phyloP scores from a whole-genome alignment of 2,329 filamentous ascomycete species.

The Lecanicillium sp. region DNA sequence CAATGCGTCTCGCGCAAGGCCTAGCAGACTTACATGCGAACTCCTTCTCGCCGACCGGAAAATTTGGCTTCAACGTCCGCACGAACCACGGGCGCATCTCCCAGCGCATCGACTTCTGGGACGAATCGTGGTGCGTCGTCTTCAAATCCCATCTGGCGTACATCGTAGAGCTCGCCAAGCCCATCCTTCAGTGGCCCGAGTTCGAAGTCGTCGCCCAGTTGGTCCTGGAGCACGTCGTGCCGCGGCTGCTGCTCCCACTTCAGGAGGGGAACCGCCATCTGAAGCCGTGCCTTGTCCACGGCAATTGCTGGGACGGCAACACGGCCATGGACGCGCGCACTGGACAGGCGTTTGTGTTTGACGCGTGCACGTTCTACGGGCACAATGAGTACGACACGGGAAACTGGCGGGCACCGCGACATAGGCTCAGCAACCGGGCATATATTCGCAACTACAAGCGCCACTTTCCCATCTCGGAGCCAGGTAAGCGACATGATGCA shows the following conservation, averaged over 20 bases:
- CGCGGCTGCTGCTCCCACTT: constrained; percentile 23
- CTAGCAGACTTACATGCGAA: neutral
- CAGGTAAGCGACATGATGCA: constrained; percentile 13
- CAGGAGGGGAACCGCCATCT: constrained; percentile 23
- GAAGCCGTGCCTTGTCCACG: constrained; percentile 27
- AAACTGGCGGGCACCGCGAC: constrained; percentile 21
- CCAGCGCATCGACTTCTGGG: no score
- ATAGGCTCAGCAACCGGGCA: constrained; percentile 16
- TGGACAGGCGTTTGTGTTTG: constrained; percentile 25
- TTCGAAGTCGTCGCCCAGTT: constrained; percentile 16
- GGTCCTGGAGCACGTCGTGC: constrained; percentile 22
- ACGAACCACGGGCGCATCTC: no score
- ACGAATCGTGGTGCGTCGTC: no score
- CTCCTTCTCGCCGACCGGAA: constrained; percentile 20
- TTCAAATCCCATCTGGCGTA: no score
- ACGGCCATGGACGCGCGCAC: constrained; percentile 23
- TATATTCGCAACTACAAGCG: constrained; percentile 20
- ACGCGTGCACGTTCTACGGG: constrained; percentile 25
- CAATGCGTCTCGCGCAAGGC: neutral
- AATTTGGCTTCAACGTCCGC: constrained; percentile 24
- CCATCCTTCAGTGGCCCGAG: constrained; percentile 13
- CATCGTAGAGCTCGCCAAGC: no score
- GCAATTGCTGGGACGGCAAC: constrained; percentile 29
- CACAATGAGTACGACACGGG: constrained; percentile 27
- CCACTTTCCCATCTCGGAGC: constrained; percentile 17